phyloP scores from a whole-genome alignment of 495 filamentous ascomycete species.

The Hypoxylon fuscum region DNA sequence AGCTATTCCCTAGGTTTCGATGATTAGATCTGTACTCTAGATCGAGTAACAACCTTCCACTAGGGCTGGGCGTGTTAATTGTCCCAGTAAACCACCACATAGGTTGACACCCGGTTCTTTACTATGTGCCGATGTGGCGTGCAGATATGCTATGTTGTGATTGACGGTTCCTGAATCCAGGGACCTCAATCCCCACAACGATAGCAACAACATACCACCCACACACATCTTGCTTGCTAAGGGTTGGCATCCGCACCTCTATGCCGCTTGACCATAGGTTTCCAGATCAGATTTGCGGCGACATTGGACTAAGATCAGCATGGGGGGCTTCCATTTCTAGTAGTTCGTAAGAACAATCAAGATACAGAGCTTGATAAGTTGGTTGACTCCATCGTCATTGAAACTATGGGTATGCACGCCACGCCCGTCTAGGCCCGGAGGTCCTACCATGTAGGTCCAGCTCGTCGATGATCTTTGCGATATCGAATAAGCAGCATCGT shows the following conservation, averaged over 20 bases:
- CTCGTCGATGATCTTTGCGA: slow-evolving; percentile 31
- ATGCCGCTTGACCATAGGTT: slow-evolving; percentile 7
- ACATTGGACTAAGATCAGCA: slow-evolving; percentile 22
- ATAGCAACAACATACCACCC: slow-evolving; percentile 13
- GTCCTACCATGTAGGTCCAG: slow-evolving; percentile 30
- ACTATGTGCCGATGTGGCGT: slow-evolving; percentile 39
- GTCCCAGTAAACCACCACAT: slow-evolving; percentile 41
- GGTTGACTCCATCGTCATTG: slow-evolving; percentile 32
- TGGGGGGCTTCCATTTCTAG: slow-evolving; percentile 27
- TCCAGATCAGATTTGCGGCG: slow-evolving; percentile 32
- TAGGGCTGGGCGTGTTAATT: slow-evolving; percentile 32
- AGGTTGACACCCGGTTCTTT: slow-evolving; percentile 34
- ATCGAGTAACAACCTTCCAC: slow-evolving; percentile 20
- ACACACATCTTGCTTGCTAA: slow-evolving; percentile 2
- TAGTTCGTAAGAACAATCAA: slow-evolving; percentile 33
- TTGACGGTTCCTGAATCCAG: slow-evolving; percentile 37
- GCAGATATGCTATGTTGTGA: slow-evolving; percentile 24
- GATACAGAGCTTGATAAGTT: slow-evolving; percentile 28
- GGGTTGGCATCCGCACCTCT: slow-evolving; percentile 9
- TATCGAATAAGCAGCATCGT: slow-evolving; percentile 27
- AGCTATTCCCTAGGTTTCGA: slow-evolving; percentile 7
- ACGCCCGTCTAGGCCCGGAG: slow-evolving; percentile 28
- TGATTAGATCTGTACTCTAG: slow-evolving; percentile 9
- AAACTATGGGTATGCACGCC: slow-evolving; percentile 30
- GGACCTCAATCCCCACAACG: slow-evolving; percentile 24